phyloP scores from a whole-genome alignment of 768 basidiomycete genomes.

The Termitomyces sp. region DNA sequence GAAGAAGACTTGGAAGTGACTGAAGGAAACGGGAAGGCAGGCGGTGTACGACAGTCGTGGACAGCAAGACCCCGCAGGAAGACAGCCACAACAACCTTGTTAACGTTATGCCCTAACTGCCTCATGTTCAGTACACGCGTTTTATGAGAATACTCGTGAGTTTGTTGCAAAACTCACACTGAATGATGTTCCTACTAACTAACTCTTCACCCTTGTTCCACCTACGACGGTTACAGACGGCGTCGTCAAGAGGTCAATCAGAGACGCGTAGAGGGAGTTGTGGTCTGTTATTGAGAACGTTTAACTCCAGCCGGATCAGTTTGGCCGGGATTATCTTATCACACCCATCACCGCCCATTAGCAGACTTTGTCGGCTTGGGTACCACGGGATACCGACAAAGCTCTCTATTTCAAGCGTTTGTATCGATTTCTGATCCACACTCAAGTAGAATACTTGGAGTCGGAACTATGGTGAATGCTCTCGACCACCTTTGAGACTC shows the following conservation, averaged over 20 bases:
- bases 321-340: constrained; percentile 16
- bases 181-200: constrained; percentile 4
- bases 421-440: background rate
- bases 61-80: constrained; percentile 15
- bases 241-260: constrained; percentile 9
- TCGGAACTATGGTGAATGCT: background rate
- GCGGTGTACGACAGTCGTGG: constrained; percentile 19
- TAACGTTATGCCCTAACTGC: constrained; percentile 39
- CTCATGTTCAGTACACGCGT: constrained; percentile 55
- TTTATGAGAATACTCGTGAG: constrained; percentile 20
- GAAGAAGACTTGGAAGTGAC: constrained; percentile 2
- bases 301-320: constrained; percentile 15
- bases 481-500: background rate
- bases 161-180: constrained; percentile 19
- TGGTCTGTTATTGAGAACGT: constrained; percentile 11
- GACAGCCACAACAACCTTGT: constrained; percentile 23
- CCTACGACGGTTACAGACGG: constrained; percentile 7
- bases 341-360: constrained; percentile 13
- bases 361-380: constrained; percentile 7
- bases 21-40: constrained; percentile 9
- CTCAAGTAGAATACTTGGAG: background rate
- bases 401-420: background rate
- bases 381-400: background rate
- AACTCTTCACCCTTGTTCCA: constrained; percentile 4
- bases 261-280: constrained; percentile 13